phyloP scores from a whole-genome alignment of 768 basidiomycete species.

The Russula sp. region DNA sequence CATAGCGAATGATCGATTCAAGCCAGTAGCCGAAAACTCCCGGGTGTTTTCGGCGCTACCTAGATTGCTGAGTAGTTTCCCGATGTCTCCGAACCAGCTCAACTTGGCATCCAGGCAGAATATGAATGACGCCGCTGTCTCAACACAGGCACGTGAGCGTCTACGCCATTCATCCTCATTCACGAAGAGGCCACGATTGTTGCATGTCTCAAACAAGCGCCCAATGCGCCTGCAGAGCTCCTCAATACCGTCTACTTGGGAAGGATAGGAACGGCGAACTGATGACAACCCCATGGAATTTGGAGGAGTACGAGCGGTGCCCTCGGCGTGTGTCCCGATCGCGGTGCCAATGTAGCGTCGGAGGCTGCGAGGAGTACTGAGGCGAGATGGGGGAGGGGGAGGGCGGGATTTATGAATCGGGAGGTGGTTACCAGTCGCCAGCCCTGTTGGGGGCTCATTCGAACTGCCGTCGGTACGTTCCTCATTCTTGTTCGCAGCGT shows the following conservation, averaged over 20 bases:
- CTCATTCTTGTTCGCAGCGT: neutral
- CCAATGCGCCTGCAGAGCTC: constrained; percentile 12
- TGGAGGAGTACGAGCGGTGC: neutral
- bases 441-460: too few species aligned
- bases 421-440: neutral
- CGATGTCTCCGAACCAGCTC: constrained; percentile 10
- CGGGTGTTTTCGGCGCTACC: constrained; percentile 1
- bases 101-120: constrained; percentile 9
- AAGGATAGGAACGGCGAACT: neutral
- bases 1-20: constrained; percentile 11
- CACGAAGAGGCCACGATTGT: constrained; percentile 1
- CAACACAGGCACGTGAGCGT: constrained; percentile 14
- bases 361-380: neutral
- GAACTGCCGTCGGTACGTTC: neutral
- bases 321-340: neutral
- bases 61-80: constrained; percentile 8
- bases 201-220: constrained; percentile 17
- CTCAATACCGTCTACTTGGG: neutral
- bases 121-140: constrained; percentile 11
- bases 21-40: neutral
- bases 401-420: neutral
- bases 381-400: neutral
- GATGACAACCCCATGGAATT: neutral
- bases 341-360: neutral
- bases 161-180: constrained; percentile 4